A percentile compares a stretch with the other conserved stretches of the same genome.
Conservation (phyloP, 2,329 filamentous ascomycete genomes). For the Trichophyton equinum region DNA sequence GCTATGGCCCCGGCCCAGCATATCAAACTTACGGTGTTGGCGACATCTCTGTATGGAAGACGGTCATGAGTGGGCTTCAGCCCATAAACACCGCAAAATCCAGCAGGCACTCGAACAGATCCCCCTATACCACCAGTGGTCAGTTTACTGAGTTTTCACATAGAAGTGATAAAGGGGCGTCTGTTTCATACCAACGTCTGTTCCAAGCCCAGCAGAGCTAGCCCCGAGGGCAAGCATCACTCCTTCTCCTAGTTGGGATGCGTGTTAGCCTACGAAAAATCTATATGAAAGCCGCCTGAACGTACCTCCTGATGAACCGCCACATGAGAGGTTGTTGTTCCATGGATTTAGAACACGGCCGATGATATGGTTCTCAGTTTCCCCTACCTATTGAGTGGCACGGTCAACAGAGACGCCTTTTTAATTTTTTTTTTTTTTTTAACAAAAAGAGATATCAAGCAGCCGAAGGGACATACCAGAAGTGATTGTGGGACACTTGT, state of each 20-base stretch:
- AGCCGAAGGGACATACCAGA: constrained; percentile 28
- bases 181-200: constrained; percentile 32
- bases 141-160: neutral
- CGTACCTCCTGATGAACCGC: constrained; percentile 45
- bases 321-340: constrained; percentile 42
- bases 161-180: neutral
- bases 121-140: constrained; percentile 31
- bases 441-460: neutral
- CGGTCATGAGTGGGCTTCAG: constrained; percentile 43
- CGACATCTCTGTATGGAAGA: constrained; percentile 45
- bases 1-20: neutral
- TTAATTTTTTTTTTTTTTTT: neutral
- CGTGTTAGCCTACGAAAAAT: neutral
- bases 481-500: constrained; percentile 45
- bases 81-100: constrained; percentile 47
- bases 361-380: constrained; percentile 51
- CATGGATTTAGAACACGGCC: constrained; percentile 46
- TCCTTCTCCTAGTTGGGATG: constrained; percentile 30
- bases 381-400: constrained; percentile 25
- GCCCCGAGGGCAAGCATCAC: constrained; percentile 44
- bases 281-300: neutral
- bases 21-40: constrained; percentile 35
- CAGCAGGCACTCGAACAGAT: constrained; percentile 47
- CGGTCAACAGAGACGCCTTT: neutral
- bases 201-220: constrained; percentile 45